Conservation (phyloP, 2,329 filamentous ascomycete genomes). For the Ophiosphaerella korrae region DNA sequence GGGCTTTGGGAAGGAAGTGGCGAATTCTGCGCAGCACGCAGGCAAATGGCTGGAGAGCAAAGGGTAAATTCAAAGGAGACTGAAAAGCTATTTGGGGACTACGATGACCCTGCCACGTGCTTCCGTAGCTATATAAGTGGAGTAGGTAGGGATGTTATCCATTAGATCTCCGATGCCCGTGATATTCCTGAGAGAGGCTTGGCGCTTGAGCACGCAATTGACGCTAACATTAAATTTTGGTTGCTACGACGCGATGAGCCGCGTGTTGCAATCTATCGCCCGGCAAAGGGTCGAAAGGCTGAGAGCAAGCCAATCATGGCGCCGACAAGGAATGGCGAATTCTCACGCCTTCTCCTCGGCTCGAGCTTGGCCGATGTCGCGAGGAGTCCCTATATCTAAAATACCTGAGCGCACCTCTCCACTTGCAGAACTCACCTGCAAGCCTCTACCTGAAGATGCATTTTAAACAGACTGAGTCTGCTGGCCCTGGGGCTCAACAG, state of each 20-base stretch:
- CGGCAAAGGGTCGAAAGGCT: constrained; percentile 18
- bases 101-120: too few species aligned
- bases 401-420: constrained; percentile 15
- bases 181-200: constrained; percentile 6
- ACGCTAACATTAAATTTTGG: constrained; percentile 37
- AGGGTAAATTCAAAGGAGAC: not conserved
- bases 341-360: constrained; percentile 27
- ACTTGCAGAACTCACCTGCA: constrained; percentile 15
- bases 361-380: constrained; percentile 37
- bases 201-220: constrained; percentile 31
- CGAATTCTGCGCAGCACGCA: constrained; percentile 42
- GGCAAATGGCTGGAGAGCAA: constrained; percentile 42
- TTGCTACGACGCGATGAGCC: constrained; percentile 30
- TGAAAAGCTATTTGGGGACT: too few species aligned
- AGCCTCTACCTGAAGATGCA: constrained; percentile 37
- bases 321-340: constrained; percentile 20
- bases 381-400: constrained; percentile 21
- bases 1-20: constrained; percentile 51
- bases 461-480: constrained; percentile 45
- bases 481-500: constrained; percentile 43
- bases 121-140: too few species aligned
- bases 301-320: constrained; percentile 37
- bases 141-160: not conserved
- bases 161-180: constrained; percentile 23
- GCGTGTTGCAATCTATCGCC: constrained; percentile 33